Evolutionary conservation across 768 basidiomycete genomes (phyloP).

Genomic region (Boletales sp.): DNA sequence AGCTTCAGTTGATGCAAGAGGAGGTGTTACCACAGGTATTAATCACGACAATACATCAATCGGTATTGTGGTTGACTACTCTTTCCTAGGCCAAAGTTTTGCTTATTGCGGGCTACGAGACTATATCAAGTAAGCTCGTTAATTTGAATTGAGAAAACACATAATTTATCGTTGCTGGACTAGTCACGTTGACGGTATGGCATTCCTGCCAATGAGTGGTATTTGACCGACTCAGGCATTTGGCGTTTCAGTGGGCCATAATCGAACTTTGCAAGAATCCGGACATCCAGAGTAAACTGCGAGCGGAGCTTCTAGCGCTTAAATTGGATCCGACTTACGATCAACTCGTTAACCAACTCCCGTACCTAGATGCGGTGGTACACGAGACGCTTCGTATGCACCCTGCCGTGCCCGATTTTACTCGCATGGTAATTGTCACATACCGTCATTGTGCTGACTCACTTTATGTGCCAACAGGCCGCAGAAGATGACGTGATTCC

Average conservation of each 20-base stretch:
- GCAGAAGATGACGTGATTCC: conserved; percentile 56
- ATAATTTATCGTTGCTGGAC: not conserved
- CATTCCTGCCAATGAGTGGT: not conserved
- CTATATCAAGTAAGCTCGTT: conserved; percentile 14
- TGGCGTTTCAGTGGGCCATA: conserved; percentile 45
- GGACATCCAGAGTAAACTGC: conserved; percentile 45
- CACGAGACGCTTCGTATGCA: conserved; percentile 45
- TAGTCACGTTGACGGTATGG: conserved; percentile 17
- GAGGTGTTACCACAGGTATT: conserved; percentile 26
- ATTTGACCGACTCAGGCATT: not conserved
- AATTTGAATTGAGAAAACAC: too few species aligned
- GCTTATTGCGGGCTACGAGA: conserved; percentile 21
- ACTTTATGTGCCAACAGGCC: conserved; percentile 21
- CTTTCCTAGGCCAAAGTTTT: conserved; percentile 14
- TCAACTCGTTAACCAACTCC: conserved; percentile 44
- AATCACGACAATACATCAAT: too few species aligned
- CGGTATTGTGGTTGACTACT: too few species aligned
- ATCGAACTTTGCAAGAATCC: conserved; percentile 49
- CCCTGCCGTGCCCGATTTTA: conserved; percentile 30
- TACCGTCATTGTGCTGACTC: not conserved
- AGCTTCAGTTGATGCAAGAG: conserved; percentile 18
- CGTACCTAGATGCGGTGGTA: conserved; percentile 51
- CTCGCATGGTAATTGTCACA: conserved; percentile 8
- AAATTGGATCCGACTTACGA: conserved; percentile 51
- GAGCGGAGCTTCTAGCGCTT: conserved; percentile 47